Base-by-base conservation (phyloP, 2,329 filamentous ascomycete species). In the Helotiales sp. region DNA sequence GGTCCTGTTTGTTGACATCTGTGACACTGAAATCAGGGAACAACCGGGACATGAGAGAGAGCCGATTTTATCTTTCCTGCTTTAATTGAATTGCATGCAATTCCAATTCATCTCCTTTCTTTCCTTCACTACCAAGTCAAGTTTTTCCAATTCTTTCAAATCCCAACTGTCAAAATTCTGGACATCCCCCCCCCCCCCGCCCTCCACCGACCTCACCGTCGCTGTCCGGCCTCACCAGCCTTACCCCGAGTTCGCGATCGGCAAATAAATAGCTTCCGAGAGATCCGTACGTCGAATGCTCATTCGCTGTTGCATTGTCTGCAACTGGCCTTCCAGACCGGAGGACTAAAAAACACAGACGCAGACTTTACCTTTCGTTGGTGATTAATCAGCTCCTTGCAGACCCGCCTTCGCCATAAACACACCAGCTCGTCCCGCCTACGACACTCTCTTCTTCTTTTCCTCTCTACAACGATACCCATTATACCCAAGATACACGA, bases 321-420 rank as follows among this genome's bases (percentile, higher is more conserved):
- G 40, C 20, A 37, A 34, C 20, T 17, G 32, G 3, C n/a, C 17
- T 57, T 40, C 50, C 28, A 30, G 28, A 52, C 15, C n/a, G 6
- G 15, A 40, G n/a, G n/a, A 24, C n/a, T 20, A 34, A n/a, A 10
- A 49, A 49, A 22, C 45, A 22, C 28, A 24, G 10, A 22, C 45
- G 4, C 28, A 24, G 10, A 20, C 7, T 34, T 24, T 24, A 37
- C 3, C 11, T 6, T 24, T 49, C n/a, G 45, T 24, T 20, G 8
- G 30, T 40, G 54, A 57, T 57, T 57, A 57, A 57, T 57, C 54
- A 57, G 54, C 54, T 40, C 6, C 10, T 22, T 24, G 54, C 54
- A 57, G 49, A 52, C 32, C 54, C 30, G n/a, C 30, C 54, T 17
- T 11, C 20, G 30, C 54, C 28, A 32, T 57, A 57, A 30, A 57